Evolutionary conservation across 371 early-diverging fungal species (phyloP).

Genomic region (Rhizoclosmatium hyalinum): DNA sequence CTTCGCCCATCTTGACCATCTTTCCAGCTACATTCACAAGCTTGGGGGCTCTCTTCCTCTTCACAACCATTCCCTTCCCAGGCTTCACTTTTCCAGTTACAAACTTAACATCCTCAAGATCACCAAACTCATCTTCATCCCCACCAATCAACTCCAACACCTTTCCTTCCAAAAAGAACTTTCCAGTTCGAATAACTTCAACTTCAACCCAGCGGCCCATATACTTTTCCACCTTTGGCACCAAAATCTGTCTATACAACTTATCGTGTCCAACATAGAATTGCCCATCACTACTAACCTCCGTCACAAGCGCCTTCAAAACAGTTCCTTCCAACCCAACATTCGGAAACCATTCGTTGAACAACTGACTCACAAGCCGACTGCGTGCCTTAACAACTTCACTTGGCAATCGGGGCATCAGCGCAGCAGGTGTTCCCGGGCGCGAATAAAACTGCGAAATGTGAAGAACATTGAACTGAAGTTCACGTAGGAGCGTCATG

Average conservation of each 20-base stretch:
- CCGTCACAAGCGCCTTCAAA: conserved; percentile 51
- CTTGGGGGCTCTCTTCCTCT: conserved; percentile 29
- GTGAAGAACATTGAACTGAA: conserved; percentile 54
- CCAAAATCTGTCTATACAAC: conserved; percentile 54
- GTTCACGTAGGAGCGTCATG: conserved; percentile 42
- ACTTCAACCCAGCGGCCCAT: conserved; percentile 44
- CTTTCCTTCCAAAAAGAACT: conserved; percentile 40
- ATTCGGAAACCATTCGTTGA: conserved; percentile 50
- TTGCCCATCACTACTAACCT: conserved; percentile 45
- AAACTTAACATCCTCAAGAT: not conserved
- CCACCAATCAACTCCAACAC: conserved; percentile 5
- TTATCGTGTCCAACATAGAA: conserved; percentile 57
- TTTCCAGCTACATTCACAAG: conserved; percentile 33
- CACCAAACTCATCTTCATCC: not conserved
- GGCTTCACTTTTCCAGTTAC: not conserved
- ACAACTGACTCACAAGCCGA: conserved; percentile 47
- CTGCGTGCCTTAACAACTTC: conserved; percentile 51
- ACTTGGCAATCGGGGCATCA: conserved; percentile 47
- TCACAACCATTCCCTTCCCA: conserved; percentile 20
- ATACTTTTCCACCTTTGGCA: conserved; percentile 32
- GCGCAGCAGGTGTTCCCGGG: conserved; percentile 63
- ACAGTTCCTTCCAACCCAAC: conserved; percentile 30
- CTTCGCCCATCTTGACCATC: conserved; percentile 28
- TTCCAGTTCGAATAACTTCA: conserved; percentile 38
- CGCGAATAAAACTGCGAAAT: conserved; percentile 65